Base-by-base conservation (phyloP, 202 grass and related monocot genomes). In the Zizania palustris region DNA sequence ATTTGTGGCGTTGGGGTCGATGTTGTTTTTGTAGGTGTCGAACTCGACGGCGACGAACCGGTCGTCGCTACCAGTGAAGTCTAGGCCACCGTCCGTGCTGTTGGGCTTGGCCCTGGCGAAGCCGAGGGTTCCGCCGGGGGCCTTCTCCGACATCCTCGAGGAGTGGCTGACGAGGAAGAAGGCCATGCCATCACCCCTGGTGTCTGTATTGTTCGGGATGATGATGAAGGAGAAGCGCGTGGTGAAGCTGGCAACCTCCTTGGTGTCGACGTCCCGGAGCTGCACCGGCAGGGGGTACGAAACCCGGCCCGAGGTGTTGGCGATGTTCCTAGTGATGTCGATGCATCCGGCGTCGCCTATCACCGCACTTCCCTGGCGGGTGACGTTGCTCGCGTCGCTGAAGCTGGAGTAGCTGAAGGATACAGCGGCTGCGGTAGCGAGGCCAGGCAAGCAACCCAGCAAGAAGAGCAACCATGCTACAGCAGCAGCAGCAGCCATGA, bases 151-250 rank as follows among this genome's bases (percentile, higher is more conserved):
- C 41, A 84, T 0, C 45, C 1, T 39, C 1, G 75, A 75, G 0
- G 82, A 71, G 15, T 55, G 85, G 56, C 13, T 7, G 60, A 58
- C 68, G 42, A 89, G 82, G 78, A 89, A 85, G 87, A 89, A 89
- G 1, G 87, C 72, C 83, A 89, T 84, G 11, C 82, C 82, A 2
- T 16, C 3, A 12, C 66, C 82, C 67, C 71, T 84, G 39, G 55
- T 84, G 38, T 15, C 0, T 34, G 35, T 69, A 43, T 2, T 43
- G 10, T 6, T 35, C 13, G 19, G 64, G 4, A 60, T 10, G 77
- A 79, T 70, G 33, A 14, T 4, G 63, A 89, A 85, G 20, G 75
- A 73, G 74, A 88, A 88, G 37, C 12, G 7, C 12, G 85, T 88
- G 61, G 46, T 88, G 75, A 88, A 88, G 74, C 79, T 83, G 4